Evolutionary conservation across 495 filamentous ascomycete genomes (phyloP).

Genomic region (Pseudomonodictys pantanalensis): DNA sequence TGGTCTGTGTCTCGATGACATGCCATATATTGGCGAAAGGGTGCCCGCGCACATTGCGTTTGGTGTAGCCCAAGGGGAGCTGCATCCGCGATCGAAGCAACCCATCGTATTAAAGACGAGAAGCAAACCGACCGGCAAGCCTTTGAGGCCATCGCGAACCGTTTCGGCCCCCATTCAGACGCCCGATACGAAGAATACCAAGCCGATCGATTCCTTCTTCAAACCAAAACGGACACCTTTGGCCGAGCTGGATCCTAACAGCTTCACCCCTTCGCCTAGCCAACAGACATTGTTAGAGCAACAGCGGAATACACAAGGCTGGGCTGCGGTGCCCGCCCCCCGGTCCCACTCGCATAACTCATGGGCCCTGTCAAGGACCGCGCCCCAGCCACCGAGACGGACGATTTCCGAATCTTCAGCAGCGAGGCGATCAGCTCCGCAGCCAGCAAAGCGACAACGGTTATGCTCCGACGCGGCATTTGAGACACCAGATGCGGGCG

Average conservation of each 20-base stretch:
- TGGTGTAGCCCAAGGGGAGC: slow-evolving; percentile 76
- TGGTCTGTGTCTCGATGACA: slow-evolving; percentile 58
- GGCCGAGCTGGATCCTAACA: slow-evolving; percentile 83
- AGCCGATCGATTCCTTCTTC: slow-evolving; percentile 76
- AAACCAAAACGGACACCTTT: slow-evolving; percentile 72
- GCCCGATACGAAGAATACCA: slow-evolving; percentile 58
- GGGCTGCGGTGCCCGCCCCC: slow-evolving; percentile 43
- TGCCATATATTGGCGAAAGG: slow-evolving; percentile 75
- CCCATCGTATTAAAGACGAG: slow-evolving; percentile 11
- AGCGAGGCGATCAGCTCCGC: slow-evolving; percentile 43
- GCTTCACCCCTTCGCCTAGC: slow-evolving; percentile 67
- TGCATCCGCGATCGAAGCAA: slow-evolving; percentile 86
- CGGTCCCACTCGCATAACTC: slow-evolving; percentile 39
- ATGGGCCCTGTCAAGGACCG: slow-evolving; percentile 38
- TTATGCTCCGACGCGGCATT: slow-evolving; percentile 57
- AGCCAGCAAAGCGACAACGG: slow-evolving; percentile 59
- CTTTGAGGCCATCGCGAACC: slow-evolving; percentile 18
- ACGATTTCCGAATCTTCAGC: slow-evolving; percentile 14
- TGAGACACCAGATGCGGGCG: slow-evolving; percentile 30
- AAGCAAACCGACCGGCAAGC: slow-evolving; percentile 20
- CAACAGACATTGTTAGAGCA: slow-evolving; percentile 60
- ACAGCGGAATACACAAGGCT: slow-evolving; percentile 44
- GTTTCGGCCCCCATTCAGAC: slow-evolving; percentile 39
- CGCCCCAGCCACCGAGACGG: slow-evolving; percentile 38
- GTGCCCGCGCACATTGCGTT: slow-evolving; percentile 66